phyloP scores from a whole-genome alignment of 805 yeast species.

The Kurtzmaniella cleridarum region DNA sequence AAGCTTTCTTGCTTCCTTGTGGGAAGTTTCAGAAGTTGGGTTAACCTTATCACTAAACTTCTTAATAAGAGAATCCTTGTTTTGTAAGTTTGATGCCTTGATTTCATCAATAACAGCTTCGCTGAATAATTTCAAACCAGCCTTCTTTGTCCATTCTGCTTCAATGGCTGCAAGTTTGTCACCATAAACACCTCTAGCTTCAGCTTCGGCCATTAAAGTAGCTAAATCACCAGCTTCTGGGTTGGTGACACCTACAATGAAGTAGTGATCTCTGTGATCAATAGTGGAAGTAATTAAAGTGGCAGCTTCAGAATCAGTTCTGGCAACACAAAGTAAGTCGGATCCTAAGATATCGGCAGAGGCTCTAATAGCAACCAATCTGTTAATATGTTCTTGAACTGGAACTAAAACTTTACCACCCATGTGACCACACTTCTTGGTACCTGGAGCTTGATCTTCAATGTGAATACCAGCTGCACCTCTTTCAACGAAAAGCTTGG shows the following conservation, averaged over 20 bases:
- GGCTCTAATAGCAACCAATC: slow-evolving; percentile 89
- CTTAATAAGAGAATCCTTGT: slow-evolving; percentile 58
- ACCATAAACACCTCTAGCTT: slow-evolving; percentile 66
- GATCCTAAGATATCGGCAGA: slow-evolving; percentile 91
- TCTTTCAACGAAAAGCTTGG: slow-evolving; percentile 92
- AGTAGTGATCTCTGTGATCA: slow-evolving; percentile 91
- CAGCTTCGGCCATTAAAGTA: slow-evolving; percentile 77
- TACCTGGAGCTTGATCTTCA: slow-evolving; percentile 98
- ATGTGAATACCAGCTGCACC: slow-evolving; percentile 99
- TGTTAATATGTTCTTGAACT: slow-evolving; percentile 93
- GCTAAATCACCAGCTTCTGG: slow-evolving; percentile 71
- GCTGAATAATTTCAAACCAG: slow-evolving; percentile 82
- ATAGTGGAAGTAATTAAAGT: slow-evolving; percentile 90
- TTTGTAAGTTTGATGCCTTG: slow-evolving; percentile 49
- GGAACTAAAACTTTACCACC: slow-evolving; percentile 98
- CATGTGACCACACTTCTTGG: slow-evolving; percentile 99
- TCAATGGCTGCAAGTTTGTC: slow-evolving; percentile 67
- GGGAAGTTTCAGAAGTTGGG: slow-evolving; percentile 71
- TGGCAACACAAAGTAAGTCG: slow-evolving; percentile 81
- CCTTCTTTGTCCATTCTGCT: slow-evolving; percentile 73
- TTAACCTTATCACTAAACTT: slow-evolving; percentile 64
- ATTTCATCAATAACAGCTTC: slow-evolving; percentile 88
- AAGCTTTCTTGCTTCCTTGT: slow-evolving; percentile 71
- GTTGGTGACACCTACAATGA: slow-evolving; percentile 86
- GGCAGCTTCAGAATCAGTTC: slow-evolving; percentile 98